Percentiles rank a stretch among this genome's conserved stretches.
phyloP scores from a whole-genome alignment of 148 eudicot genomes.

The Talinum fruticosum region DNA sequence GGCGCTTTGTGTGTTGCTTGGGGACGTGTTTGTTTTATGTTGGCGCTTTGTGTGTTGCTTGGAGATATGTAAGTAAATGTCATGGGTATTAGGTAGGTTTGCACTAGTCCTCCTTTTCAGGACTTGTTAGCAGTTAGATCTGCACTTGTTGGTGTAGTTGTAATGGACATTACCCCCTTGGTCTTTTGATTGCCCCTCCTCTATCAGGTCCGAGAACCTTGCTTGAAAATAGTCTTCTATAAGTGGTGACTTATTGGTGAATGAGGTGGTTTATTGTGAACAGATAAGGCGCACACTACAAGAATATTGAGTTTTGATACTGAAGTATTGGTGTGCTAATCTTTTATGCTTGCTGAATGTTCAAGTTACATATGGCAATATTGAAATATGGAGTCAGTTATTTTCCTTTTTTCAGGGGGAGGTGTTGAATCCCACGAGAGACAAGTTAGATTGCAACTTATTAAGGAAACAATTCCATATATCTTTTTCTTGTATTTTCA shows the following conservation, averaged over 20 bases:
- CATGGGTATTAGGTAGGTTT: too few species aligned
- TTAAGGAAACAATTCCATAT: not conserved
- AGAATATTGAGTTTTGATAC: not conserved
- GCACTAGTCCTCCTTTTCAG: not conserved
- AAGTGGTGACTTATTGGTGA: not conserved
- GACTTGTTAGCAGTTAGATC: too few species aligned
- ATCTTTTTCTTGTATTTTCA: not conserved
- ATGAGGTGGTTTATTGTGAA: not conserved
- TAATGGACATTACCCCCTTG: not conserved
- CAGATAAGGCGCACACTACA: too few species aligned
- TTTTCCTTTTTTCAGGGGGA: too few species aligned
- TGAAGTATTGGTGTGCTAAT: not conserved
- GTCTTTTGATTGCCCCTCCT: not conserved
- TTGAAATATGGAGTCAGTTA: too few species aligned
- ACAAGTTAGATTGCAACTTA: too few species aligned
- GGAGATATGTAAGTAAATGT: too few species aligned
- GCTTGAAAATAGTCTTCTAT: not conserved
- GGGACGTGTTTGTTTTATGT: too few species aligned
- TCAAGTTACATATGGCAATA: not conserved
- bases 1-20: not conserved
- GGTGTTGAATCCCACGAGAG: too few species aligned
- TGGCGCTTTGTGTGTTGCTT: too few species aligned
- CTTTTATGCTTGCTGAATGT: not conserved
- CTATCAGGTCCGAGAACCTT: too few species aligned
- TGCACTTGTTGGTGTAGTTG: not conserved